phyloP scores from a whole-genome alignment of 106 monocot genomes.

The Phalaenopsis aphrodite region DNA sequence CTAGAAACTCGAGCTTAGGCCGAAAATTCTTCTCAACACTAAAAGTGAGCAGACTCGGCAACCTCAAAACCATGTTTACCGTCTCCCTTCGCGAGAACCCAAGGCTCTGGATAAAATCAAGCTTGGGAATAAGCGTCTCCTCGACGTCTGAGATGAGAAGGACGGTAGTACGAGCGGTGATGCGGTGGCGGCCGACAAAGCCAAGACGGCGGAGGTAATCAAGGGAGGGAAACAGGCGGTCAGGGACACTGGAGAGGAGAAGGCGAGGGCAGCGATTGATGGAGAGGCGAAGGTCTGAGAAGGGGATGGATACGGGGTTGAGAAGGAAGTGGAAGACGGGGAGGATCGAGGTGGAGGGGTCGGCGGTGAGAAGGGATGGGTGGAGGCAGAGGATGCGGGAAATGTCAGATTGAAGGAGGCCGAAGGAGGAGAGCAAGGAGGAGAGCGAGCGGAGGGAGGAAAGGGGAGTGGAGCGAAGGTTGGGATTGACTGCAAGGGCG shows the following conservation, averaged over 20 bases:
- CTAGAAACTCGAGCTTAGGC: conserved; percentile 62
- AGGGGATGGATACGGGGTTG: conserved; percentile 30
- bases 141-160: conserved; percentile 70
- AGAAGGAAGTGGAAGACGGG: conserved; percentile 47
- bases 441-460: conserved; percentile 24
- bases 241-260: conserved; percentile 44
- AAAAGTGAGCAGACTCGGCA: conserved; percentile 46
- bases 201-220: conserved; percentile 63
- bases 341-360: conserved; percentile 31
- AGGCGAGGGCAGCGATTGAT: conserved; percentile 62
- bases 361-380: conserved; percentile 60
- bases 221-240: conserved; percentile 52
- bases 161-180: conserved; percentile 40
- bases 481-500: conserved; percentile 53
- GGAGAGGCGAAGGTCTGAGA: conserved; percentile 25
- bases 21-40: conserved; percentile 57
- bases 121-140: conserved; percentile 58
- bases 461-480: conserved; percentile 44
- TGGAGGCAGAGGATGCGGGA: conserved; percentile 45
- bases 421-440: conserved; percentile 17
- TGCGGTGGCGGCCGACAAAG: conserved; percentile 41
- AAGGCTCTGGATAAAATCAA: conserved; percentile 47
- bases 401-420: conserved; percentile 20
- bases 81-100: conserved; percentile 42
- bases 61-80: conserved; percentile 34